Evolutionary conservation across 1,284 basidiomycete genomes (phyloP).

Genomic region (Tylopilus sp.): DNA sequence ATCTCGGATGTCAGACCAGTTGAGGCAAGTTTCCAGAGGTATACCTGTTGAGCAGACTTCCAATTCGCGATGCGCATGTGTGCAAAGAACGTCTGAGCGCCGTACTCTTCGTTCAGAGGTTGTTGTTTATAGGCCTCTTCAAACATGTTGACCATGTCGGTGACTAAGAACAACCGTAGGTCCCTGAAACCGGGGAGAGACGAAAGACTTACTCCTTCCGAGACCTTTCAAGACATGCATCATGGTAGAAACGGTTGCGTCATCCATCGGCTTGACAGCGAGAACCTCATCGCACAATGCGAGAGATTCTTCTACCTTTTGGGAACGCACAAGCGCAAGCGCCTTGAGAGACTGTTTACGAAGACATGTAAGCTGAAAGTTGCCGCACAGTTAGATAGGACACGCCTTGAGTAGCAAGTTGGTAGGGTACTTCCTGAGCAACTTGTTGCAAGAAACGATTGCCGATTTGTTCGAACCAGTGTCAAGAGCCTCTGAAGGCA

Average conservation of each 20-base stretch:
- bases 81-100: constrained; percentile 76
- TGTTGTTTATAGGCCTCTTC: constrained; percentile 75
- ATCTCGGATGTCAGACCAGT: constrained; percentile 3
- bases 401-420: constrained; percentile 68
- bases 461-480: constrained; percentile 80
- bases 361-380: neutral
- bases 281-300: constrained; percentile 76
- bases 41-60: constrained; percentile 75
- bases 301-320: constrained; percentile 77
- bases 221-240: constrained; percentile 73
- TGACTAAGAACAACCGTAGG: constrained; percentile 42
- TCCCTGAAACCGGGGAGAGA: neutral
- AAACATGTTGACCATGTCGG: constrained; percentile 73
- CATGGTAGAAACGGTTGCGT: constrained; percentile 69
- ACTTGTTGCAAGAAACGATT: constrained; percentile 75
- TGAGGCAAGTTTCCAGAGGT: neutral
- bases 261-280: constrained; percentile 60
- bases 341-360: constrained; percentile 65
- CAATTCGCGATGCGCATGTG: constrained; percentile 71
- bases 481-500: constrained; percentile 68
- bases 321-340: constrained; percentile 71
- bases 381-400: neutral
- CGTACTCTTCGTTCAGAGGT: constrained; percentile 76
- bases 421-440: constrained; percentile 75
- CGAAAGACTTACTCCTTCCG: constrained; percentile 58